phyloP scores from a whole-genome alignment of 2,329 filamentous ascomycete genomes.

The Calonectria ilicicola region DNA sequence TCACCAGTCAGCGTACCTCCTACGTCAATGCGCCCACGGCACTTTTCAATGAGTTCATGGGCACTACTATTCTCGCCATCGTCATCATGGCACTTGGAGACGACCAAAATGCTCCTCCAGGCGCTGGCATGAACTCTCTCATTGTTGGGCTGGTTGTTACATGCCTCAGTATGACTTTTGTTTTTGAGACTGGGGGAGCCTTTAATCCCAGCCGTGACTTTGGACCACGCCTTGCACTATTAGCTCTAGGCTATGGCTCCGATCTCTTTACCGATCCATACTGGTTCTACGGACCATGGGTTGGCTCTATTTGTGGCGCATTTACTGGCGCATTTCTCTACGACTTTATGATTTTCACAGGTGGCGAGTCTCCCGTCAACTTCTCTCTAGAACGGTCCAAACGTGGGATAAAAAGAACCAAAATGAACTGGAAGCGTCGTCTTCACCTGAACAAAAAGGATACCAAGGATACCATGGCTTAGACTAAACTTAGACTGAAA shows the following conservation, averaged over 20 bases:
- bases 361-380: background rate
- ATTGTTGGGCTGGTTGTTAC: background rate
- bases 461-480: background rate
- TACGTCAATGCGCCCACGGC: background rate
- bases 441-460: background rate
- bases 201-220: background rate
- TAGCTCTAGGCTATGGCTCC: background rate
- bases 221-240: background rate
- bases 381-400: background rate
- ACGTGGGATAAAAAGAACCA: background rate
- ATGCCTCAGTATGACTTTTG: background rate
- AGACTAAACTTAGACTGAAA: background rate
- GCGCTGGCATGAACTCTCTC: background rate
- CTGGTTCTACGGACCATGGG: background rate
- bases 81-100: background rate
- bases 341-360: slow-evolving; percentile 2
- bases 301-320: background rate
- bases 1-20: background rate
- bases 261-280: background rate
- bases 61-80: background rate
- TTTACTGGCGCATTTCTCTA: background rate
- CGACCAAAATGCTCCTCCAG: background rate
- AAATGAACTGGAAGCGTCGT: background rate
- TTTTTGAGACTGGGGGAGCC: background rate
- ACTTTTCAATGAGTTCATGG: background rate